Percentiles rank a stretch among this genome's conserved stretches.
Evolutionary conservation across 2,329 filamentous ascomycete species (phyloP).

Genomic region (Colletotrichum musicola): DNA sequence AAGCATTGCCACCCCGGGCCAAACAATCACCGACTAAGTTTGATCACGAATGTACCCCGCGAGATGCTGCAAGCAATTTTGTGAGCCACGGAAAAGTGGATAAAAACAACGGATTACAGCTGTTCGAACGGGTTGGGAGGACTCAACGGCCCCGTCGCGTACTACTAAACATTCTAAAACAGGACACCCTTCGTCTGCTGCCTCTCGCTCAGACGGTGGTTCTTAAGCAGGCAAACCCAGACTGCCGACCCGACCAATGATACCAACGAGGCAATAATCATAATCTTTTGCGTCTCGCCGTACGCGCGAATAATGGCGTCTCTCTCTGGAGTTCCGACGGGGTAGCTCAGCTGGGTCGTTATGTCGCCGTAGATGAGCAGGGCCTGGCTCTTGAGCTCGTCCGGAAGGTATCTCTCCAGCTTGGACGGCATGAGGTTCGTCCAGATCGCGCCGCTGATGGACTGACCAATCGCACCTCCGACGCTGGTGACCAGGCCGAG

Average conservation of each 20-base stretch:
- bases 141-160: no score
- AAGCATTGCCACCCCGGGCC: no score
- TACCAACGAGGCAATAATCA: constrained; percentile 48
- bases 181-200: constrained; percentile 33
- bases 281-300: constrained; percentile 57
- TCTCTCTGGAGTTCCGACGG: constrained; percentile 54
- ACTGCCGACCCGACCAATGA: constrained; percentile 17
- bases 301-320: constrained; percentile 61
- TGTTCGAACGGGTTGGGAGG: no score
- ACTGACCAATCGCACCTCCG: constrained; percentile 48
- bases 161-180: constrained; percentile 6
- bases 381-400: constrained; percentile 46
- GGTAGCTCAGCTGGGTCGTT: constrained; percentile 53
- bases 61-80: no score
- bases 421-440: constrained; percentile 52
- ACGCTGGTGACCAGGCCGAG: constrained; percentile 47
- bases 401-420: constrained; percentile 54
- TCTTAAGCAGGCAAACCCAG: constrained; percentile 34
- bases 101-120: no score
- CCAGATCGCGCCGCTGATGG: constrained; percentile 50
- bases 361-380: constrained; percentile 59
- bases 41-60: no score
- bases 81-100: no score
- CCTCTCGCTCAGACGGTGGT: constrained; percentile 29
- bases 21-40: no score